Evolutionary conservation across 768 basidiomycete species (phyloP), one percentile per base, ranked within the genome.

Genomic region (Panus rudis): DNA sequence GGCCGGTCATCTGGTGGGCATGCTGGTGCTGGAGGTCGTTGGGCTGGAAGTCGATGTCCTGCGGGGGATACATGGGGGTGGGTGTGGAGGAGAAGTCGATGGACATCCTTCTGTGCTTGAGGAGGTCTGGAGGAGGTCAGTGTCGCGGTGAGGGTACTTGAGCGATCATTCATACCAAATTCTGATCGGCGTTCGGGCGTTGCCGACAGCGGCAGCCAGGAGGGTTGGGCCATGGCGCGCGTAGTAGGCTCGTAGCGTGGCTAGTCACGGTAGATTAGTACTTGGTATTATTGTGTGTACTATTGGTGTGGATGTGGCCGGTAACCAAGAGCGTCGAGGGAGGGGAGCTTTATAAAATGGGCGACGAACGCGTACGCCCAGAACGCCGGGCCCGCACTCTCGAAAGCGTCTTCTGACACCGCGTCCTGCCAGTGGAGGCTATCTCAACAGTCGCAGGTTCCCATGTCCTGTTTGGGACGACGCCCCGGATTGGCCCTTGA

Each of bases 111-210:
- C 66, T 62, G 54, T 68, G 52, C 51, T 69, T 72, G 60, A 73
- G 71, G 55, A 73, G 67, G 52, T 71, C 66, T 54, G 63, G 16
- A 16, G 4, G 39, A n/a, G 37, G 47, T 10, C 23, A 31, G 37
- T 17, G 37, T 13, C 13, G 43, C 37, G 24, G 37, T 22, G 21
- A 39, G 37, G 34, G 31, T 22, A 37, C 5, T 28, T n/a, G 19
- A 27, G 27, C 27, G 37, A 39, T 39, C 27, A 30, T 41, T 46
- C 55, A 54, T 58, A 57, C 69, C 64, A 64, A 72, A 66, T 56
- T 62, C 69, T 72, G 76, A 77, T 77, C 76, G 75, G 67, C 65
- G 63, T 70, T 74, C 76, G 76, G 75, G 49, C 55, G 57, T 65
- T 71, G 63, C 71, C 70, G 72, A 67, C 56, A 60, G 49, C 34